Conservation (phyloP, 129 eudicot species). For the Pseudognaphalium luteoalbum region DNA sequence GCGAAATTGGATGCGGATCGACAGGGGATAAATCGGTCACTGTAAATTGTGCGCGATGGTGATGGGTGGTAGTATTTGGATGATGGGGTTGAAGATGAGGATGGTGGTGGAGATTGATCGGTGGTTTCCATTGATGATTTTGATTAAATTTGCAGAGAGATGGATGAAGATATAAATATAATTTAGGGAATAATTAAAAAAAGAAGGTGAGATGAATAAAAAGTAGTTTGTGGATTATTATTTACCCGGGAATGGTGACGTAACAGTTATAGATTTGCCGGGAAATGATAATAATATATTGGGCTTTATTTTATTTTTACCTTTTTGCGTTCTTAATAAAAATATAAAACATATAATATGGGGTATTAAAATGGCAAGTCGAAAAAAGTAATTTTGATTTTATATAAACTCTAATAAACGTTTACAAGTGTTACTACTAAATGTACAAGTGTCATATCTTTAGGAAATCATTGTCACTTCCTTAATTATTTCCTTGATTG, state of each 20-base stretch:
- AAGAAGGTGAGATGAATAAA: too few species aligned
- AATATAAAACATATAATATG: too few species aligned
- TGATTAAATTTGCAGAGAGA: neutral
- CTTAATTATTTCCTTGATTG: too few species aligned
- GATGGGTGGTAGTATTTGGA: constrained; percentile 45
- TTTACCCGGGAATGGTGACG: constrained; percentile 6
- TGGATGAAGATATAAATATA: neutral
- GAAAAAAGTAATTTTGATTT: too few species aligned
- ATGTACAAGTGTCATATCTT: too few species aligned
- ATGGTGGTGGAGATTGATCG: constrained; percentile 12
- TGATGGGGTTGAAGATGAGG: constrained; percentile 10
- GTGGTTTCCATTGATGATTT: neutral
- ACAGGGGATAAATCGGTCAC: constrained; percentile 84
- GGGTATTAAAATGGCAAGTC: too few species aligned
- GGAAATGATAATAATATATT: neutral
- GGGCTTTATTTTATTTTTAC: neutral
- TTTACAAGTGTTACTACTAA: too few species aligned
- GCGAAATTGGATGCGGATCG: constrained; percentile 71
- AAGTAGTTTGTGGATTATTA: neutral
- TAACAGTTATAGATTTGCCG: neutral
- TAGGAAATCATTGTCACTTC: too few species aligned
- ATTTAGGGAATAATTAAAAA: too few species aligned
- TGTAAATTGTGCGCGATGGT: constrained; percentile 70
- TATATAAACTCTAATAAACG: too few species aligned
- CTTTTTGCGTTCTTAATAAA: neutral